phyloP scores from a whole-genome alignment of 139 green algal genomes.

The Yamagishiella unicocca region DNA sequence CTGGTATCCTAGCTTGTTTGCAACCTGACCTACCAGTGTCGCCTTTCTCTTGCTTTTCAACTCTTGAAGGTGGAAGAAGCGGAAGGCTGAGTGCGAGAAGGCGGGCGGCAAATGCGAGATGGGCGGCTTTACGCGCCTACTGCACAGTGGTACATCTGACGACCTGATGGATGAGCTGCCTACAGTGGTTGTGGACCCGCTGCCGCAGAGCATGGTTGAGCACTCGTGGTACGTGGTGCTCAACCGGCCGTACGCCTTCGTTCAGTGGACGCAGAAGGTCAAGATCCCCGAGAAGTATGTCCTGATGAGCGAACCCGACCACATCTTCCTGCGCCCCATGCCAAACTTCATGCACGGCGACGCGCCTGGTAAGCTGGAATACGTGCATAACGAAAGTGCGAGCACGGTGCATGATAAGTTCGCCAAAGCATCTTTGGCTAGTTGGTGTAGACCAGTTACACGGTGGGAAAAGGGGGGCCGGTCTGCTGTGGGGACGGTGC shows the following conservation, averaged over 20 bases:
- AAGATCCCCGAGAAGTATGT: conserved; percentile 92
- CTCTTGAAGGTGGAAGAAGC: conserved; percentile 83
- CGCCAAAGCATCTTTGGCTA: too few species aligned
- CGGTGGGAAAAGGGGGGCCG: too few species aligned
- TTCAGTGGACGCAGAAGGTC: conserved; percentile 89
- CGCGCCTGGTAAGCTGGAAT: conserved; percentile 50
- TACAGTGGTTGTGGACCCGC: conserved; percentile 91
- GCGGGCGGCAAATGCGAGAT: conserved; percentile 69
- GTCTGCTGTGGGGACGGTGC: too few species aligned
- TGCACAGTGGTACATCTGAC: conserved; percentile 91
- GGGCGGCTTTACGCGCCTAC: conserved; percentile 92
- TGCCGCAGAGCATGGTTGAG: conserved; percentile 79
- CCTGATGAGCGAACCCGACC: conserved; percentile 98
- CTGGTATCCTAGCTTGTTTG: too few species aligned
- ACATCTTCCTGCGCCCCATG: conserved; percentile 94
- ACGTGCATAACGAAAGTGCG: too few species aligned
- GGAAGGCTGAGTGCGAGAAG: conserved; percentile 80
- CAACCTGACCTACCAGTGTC: too few species aligned
- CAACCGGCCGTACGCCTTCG: conserved; percentile 94
- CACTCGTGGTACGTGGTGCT: conserved; percentile 94
- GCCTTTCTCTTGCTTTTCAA: too few species aligned
- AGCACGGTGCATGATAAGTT: too few species aligned
- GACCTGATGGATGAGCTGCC: conserved; percentile 97
- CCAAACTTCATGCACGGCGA: conserved; percentile 92
- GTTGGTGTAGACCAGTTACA: too few species aligned